Evolutionary conservation across 2,329 filamentous ascomycete genomes (phyloP), one percentile per base, ranked within the genome.

Genomic region (Amesomyces nigricolor): DNA sequence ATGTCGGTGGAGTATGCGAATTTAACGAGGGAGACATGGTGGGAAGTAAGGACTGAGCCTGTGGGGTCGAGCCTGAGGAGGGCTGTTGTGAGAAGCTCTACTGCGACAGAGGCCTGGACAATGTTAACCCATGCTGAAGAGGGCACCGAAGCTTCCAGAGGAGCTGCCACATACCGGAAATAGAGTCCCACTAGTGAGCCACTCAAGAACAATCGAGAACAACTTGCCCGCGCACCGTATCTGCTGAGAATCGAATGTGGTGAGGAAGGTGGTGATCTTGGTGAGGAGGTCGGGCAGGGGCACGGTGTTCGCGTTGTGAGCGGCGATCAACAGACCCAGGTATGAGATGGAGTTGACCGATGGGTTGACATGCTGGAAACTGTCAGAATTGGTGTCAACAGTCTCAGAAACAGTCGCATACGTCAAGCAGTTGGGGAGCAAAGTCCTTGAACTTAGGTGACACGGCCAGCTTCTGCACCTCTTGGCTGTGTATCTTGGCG

Each of bases 61-160:
- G 78, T 78, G 1, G 86, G 84, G 61, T 91, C 87, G 54, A 91
- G 73, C 52, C 79, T 79, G 11, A 84, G 71, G 60, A 91, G 77
- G 3, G 83, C 85, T 2, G 67, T 68, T 6, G 76, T 68, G 7
- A 80, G 67, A 8, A 73, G 63, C 29, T 77, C 71, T 11, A 78
- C 71, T 0, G 78, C 72, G 48, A 79, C 67, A 1, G 69, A 67
- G 14, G 78, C 70, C 80, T 82, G 40, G 32, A 26, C 11, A 17
- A 13, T 29, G 42, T 64, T 46, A 64, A 51, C 46, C 17, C 44
- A 19, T 37, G 22, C 19, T 10, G 8, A 26, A 37, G 8, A 22
- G 16, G 4, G 22, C 22, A 26, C 4, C 5, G 22, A 26, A 26
- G 22, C 22, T 26, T 39, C 1, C 0, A 22, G 6, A 8, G 17